Evolutionary conservation across 106 monocot genomes (phyloP).

Genomic region (Cymbidium sinense): DNA sequence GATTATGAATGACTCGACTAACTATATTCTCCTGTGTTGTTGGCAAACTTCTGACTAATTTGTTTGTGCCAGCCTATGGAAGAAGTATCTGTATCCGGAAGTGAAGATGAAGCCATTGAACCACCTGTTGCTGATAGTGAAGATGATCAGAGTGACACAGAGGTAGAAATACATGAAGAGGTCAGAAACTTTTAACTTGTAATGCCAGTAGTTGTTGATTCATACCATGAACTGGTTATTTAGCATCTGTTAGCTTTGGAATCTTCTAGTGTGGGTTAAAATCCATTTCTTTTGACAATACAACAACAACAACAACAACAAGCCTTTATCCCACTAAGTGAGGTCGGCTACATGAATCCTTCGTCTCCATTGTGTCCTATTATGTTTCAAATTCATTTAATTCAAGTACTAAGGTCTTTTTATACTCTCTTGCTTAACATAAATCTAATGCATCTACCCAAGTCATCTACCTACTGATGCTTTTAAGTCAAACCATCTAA

Average conservation of each 20-base stretch:
- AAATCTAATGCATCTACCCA: too few species aligned
- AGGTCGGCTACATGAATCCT: too few species aligned
- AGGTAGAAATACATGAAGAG: slow-evolving; percentile 41
- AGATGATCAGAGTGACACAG: slow-evolving; percentile 56
- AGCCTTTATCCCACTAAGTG: too few species aligned
- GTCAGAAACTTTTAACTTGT: slow-evolving; percentile 21
- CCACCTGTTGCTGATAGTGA: slow-evolving; percentile 33
- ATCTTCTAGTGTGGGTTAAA: not conserved
- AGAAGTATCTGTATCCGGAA: slow-evolving; percentile 46
- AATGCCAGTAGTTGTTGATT: not conserved
- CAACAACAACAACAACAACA: too few species aligned
- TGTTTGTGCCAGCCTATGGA: slow-evolving; percentile 30
- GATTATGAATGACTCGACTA: not conserved
- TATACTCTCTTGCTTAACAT: too few species aligned
- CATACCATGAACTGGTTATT: not conserved
- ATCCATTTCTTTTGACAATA: too few species aligned
- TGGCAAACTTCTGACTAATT: not conserved
- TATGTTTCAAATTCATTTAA: too few species aligned
- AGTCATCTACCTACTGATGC: too few species aligned
- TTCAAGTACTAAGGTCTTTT: too few species aligned
- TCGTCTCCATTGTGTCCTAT: too few species aligned
- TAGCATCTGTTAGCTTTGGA: not conserved
- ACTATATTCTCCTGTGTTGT: not conserved
- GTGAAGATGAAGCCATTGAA: slow-evolving; percentile 57
- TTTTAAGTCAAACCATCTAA: too few species aligned